phyloP scores from a whole-genome alignment of 768 basidiomycete genomes.

The Xerocomellus intermedius region DNA sequence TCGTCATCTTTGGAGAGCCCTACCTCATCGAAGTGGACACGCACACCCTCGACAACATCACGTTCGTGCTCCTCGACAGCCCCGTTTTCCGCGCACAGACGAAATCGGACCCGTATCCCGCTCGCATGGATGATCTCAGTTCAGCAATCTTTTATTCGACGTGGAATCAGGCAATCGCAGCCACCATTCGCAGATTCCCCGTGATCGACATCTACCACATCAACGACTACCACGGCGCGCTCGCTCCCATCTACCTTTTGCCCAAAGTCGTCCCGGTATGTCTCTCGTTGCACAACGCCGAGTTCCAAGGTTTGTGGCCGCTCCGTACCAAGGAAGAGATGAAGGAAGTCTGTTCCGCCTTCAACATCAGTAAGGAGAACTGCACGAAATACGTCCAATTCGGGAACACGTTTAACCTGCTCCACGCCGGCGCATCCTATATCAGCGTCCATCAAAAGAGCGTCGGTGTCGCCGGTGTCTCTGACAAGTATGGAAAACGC shows the following conservation, averaged over 20 bases:
- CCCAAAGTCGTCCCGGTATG: slow-evolving; percentile 90
- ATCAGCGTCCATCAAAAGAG: slow-evolving; percentile 93
- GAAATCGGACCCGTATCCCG: slow-evolving; percentile 92
- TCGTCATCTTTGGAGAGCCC: slow-evolving; percentile 93
- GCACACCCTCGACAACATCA: slow-evolving; percentile 91
- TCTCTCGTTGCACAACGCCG: slow-evolving; percentile 92
- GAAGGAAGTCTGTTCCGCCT: slow-evolving; percentile 97
- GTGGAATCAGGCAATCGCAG: slow-evolving; percentile 96
- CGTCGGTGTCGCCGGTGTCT: slow-evolving; percentile 92
- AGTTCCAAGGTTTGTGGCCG: slow-evolving; percentile 97
- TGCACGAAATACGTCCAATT: slow-evolving; percentile 98
- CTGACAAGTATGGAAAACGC: slow-evolving; percentile 96
- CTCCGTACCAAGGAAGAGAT: slow-evolving; percentile 96
- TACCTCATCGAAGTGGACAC: slow-evolving; percentile 96
- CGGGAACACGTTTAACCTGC: slow-evolving; percentile 94
- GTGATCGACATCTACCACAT: slow-evolving; percentile 92
- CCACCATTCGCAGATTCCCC: slow-evolving; percentile 82
- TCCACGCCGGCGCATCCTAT: slow-evolving; percentile 91
- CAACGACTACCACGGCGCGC: slow-evolving; percentile 93
- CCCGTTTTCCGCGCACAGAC: slow-evolving; percentile 97
- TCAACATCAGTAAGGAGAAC: slow-evolving; percentile 94
- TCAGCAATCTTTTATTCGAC: slow-evolving; percentile 98
- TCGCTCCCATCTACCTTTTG: slow-evolving; percentile 87
- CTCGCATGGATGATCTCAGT: slow-evolving; percentile 95
- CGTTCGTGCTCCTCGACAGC: slow-evolving; percentile 89